These are phyloP conservation scores for Cicer yamashitae DNA, from an alignment of 306 rosid genomes.

Conservation along the genomic window DNA sequence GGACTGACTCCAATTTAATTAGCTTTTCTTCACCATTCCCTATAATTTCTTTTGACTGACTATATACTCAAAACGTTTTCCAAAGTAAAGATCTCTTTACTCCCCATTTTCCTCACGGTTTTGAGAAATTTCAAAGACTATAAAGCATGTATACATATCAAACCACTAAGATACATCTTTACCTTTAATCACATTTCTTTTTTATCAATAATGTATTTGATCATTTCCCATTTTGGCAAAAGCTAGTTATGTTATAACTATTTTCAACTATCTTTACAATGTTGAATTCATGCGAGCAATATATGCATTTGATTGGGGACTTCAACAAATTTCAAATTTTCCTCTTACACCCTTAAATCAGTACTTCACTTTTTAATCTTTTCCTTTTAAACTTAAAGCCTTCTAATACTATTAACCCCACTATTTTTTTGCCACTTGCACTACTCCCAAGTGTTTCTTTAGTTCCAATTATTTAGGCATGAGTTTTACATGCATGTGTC, in stretches of 20 bases:
- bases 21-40: conserved; percentile 62
- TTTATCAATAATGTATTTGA: conserved; percentile 44
- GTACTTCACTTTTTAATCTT: conserved; percentile 40
- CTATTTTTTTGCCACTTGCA: conserved; percentile 49
- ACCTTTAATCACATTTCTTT: conserved; percentile 61
- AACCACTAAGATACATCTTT: conserved; percentile 47
- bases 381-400: conserved; percentile 33
- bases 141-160: conserved; percentile 46
- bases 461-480: conserved; percentile 39
- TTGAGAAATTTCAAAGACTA: conserved; percentile 42
- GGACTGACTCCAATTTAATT: conserved; percentile 55
- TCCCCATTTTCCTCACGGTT: conserved; percentile 54
- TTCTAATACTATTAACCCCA: conserved; percentile 22
- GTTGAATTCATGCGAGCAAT: conserved; percentile 40
- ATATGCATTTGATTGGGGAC: conserved; percentile 57
- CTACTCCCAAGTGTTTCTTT: conserved; percentile 39
- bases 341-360: conserved; percentile 36
- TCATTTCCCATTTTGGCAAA: conserved; percentile 44
- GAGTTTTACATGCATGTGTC: conserved; percentile 4
- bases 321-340: conserved; percentile 37
- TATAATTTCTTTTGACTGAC: conserved; percentile 84
- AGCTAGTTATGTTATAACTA: conserved; percentile 1
- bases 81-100: conserved; percentile 63
- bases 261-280: conserved; percentile 47
- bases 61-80: conserved; percentile 57